A percentile compares a stretch with the other conserved stretches of the same genome.
phyloP scores from a whole-genome alignment of 805 yeast genomes.

The Helenozyma rhizophorensis region DNA sequence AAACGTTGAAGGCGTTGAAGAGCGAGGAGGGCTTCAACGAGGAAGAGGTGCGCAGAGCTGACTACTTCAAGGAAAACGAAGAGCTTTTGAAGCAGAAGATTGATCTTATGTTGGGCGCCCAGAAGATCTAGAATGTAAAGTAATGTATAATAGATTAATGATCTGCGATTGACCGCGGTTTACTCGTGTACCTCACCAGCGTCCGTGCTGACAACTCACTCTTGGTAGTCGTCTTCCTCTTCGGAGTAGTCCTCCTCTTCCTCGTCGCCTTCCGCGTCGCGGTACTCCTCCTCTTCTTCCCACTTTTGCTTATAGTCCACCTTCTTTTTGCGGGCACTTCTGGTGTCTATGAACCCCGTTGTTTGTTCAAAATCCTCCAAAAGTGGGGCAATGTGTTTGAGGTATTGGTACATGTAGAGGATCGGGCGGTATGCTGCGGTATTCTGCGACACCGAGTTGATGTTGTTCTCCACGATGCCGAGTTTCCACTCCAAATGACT shows the following conservation, averaged over 20 bases:
- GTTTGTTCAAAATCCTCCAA: conserved; percentile 14
- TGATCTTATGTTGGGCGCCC: conserved; percentile 62
- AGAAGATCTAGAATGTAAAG: conserved; percentile 9
- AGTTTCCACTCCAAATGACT: conserved; percentile 19
- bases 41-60: conserved; percentile 80
- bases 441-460: conserved; percentile 11
- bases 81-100: conserved; percentile 68
- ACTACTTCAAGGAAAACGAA: conserved; percentile 70
- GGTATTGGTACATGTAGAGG: conserved; percentile 25
- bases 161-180: too few relatives aligned
- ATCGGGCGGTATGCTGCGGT: conserved; percentile 26
- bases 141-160: too few relatives aligned
- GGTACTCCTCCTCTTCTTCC: conserved; percentile 8
- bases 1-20: conserved; percentile 77
- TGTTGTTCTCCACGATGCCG: conserved; percentile 10
- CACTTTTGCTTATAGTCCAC: conserved; percentile 9
- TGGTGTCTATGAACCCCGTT: conserved; percentile 2
- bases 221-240: conserved; percentile 9
- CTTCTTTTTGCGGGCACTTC: conserved; percentile 12
- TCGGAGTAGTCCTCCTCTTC: conserved; percentile 11
- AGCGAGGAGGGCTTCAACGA: conserved; percentile 90
- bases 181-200: background rate
- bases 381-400: conserved; percentile 25
- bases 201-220: background rate
- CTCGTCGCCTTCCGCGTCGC: conserved; percentile 5